Conservation (phyloP, 805 yeast species). For the Saccharomycopsis amapae region DNA sequence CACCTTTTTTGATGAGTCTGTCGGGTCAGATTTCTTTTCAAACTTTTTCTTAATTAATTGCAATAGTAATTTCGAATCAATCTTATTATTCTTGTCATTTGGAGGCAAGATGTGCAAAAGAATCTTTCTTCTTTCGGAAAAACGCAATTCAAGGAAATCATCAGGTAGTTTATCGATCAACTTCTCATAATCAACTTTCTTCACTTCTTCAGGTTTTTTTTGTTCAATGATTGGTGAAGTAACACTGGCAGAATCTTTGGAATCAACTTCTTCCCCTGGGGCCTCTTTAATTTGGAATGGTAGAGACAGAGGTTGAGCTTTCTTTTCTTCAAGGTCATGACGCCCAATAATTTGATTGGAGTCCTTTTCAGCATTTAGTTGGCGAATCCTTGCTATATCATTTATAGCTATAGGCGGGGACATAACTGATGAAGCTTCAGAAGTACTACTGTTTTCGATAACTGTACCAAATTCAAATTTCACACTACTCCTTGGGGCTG, state of each 20-base stretch:
- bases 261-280: neutral
- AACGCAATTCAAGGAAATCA: conserved; percentile 49
- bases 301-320: no score
- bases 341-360: neutral
- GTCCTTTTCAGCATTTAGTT: neutral
- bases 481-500: neutral
- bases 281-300: no score
- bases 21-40: conserved; percentile 18
- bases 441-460: conserved; percentile 11
- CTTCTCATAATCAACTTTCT: conserved; percentile 22
- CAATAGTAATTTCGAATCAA: conserved; percentile 30
- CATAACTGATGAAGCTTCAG: conserved; percentile 13
- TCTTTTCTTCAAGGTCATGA: no score
- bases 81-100: conserved; percentile 23
- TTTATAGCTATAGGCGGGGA: conserved; percentile 16
- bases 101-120: conserved; percentile 31
- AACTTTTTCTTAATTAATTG: conserved; percentile 27
- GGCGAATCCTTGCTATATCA: conserved; percentile 8
- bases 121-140: conserved; percentile 49
- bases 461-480: conserved; percentile 20
- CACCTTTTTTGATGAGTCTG: no score
- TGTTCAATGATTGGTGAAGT: neutral
- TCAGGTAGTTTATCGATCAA: conserved; percentile 37
- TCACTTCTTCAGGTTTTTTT: conserved; percentile 19
- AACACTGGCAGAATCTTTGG: neutral